phyloP scores from a whole-genome alignment of 2,329 filamentous ascomycete genomes.

The Tolypocladium ovalisporum region DNA sequence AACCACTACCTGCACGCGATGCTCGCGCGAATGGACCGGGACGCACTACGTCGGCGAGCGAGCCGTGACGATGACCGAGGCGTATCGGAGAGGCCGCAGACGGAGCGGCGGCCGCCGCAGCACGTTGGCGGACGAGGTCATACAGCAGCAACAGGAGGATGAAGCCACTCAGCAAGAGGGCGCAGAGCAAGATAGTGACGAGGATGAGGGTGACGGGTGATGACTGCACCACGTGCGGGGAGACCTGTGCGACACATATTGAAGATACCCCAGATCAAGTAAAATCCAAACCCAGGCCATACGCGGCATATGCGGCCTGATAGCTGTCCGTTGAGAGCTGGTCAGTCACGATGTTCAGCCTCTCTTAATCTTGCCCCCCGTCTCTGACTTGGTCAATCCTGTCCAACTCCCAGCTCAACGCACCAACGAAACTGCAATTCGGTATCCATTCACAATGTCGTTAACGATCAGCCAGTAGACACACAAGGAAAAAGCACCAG shows the following conservation, averaged over 20 bases:
- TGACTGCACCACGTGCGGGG: not conserved
- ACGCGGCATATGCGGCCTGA: not conserved
- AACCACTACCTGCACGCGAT: constrained; percentile 54
- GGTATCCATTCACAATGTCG: too few relatives aligned
- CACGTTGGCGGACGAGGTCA: constrained; percentile 22
- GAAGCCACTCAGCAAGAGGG: constrained; percentile 17
- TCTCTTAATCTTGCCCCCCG: too few relatives aligned
- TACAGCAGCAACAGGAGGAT: constrained; percentile 16
- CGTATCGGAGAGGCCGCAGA: constrained; percentile 33
- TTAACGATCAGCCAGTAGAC: too few relatives aligned
- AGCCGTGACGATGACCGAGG: constrained; percentile 42
- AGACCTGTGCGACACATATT: not conserved
- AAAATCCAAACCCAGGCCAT: not conserved
- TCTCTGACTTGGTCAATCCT: too few relatives aligned
- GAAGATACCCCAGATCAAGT: not conserved
- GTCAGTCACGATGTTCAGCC: too few relatives aligned
- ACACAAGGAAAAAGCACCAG: too few relatives aligned
- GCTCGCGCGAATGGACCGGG: constrained; percentile 38
- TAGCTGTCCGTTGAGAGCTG: too few relatives aligned
- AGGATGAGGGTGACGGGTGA: constrained; percentile 1
- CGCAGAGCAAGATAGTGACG: constrained; percentile 5
- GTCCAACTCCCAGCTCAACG: too few relatives aligned
- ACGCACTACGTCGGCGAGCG: constrained; percentile 43
- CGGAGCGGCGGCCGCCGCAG: constrained; percentile 20
- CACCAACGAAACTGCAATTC: too few relatives aligned